phyloP scores from a whole-genome alignment of 768 basidiomycete species.

The Mycena capillaripes region DNA sequence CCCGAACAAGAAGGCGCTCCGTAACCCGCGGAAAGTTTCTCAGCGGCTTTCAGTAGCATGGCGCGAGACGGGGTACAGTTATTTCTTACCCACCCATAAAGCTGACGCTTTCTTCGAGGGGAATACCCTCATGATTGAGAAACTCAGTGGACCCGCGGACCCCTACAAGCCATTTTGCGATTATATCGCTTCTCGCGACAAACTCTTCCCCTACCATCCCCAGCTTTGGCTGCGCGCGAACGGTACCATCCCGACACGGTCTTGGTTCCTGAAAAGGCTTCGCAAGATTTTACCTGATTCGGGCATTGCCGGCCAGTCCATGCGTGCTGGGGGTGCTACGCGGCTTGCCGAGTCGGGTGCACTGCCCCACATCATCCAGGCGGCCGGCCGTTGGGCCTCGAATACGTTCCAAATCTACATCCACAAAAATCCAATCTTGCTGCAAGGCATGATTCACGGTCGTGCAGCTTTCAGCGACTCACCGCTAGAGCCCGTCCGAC shows the following conservation, averaged over 20 bases:
- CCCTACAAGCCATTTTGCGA: conserved; percentile 29
- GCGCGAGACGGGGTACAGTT: conserved; percentile 14
- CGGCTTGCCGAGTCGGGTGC: neutral
- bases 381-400: neutral
- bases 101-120: conserved; percentile 34
- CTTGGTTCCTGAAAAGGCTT: conserved; percentile 52
- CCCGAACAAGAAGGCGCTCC: conserved; percentile 39
- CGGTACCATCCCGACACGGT: conserved; percentile 47
- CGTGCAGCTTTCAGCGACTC: too few relatives aligned
- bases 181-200: conserved; percentile 45
- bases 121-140: conserved; percentile 38
- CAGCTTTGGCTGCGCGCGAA: conserved; percentile 50
- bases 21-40: conserved; percentile 39
- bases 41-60: conserved; percentile 32
- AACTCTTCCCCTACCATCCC: conserved; percentile 40
- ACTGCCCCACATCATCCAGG: neutral
- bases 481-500: too few relatives aligned
- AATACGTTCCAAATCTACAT: neutral
- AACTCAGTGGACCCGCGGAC: conserved; percentile 21
- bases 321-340: conserved; percentile 37
- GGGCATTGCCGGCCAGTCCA: conserved; percentile 49
- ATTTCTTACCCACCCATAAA: conserved; percentile 54
- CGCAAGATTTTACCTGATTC: conserved; percentile 38
- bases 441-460: neutral
- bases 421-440: neutral